These are phyloP conservation scores for Fusarium abutilonis DNA, from an alignment of 2,329 filamentous ascomycete species.

Conservation along the genomic window DNA sequence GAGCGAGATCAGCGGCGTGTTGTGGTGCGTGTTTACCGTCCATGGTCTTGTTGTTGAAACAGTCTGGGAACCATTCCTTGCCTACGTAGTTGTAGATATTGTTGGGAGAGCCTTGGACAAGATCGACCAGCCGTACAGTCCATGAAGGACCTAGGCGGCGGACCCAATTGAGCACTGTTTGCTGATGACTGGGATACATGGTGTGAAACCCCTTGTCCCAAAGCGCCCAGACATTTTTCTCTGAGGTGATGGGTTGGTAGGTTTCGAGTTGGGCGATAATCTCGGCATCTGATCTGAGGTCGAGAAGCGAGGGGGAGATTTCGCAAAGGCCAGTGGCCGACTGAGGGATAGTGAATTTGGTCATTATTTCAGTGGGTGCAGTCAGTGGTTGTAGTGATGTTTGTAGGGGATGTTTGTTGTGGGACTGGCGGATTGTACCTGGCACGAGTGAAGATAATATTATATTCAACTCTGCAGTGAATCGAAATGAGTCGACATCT, in stretches of 20 bases:
- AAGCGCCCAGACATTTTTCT: conserved; percentile 59
- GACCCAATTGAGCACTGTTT: conserved; percentile 56
- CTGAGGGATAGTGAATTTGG: conserved; percentile 7
- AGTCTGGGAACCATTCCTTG: conserved; percentile 44
- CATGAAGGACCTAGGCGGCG: conserved; percentile 53
- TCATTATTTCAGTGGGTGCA: conserved; percentile 9
- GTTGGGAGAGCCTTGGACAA: conserved; percentile 49
- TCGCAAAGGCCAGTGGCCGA: conserved; percentile 25
- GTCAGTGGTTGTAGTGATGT: neutral
- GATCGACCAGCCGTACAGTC: conserved; percentile 55
- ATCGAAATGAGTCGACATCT: conserved; percentile 15
- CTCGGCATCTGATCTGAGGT: conserved; percentile 46
- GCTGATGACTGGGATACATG: conserved; percentile 52
- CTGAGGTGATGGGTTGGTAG: conserved; percentile 49
- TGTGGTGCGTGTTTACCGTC: conserved; percentile 53
- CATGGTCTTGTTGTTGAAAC: conserved; percentile 49
- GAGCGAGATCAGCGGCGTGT: conserved; percentile 59
- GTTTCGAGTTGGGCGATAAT: conserved; percentile 46
- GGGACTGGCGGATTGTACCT: too few relatives aligned
- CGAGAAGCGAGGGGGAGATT: conserved; percentile 16
- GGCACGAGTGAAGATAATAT: neutral
- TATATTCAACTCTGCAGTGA: neutral
- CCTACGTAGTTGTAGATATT: conserved; percentile 51
- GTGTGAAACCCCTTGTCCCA: conserved; percentile 53
- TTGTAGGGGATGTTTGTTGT: neutral